Percentiles rank a stretch among this genome's conserved stretches.
phyloP scores from a whole-genome alignment of 2,329 filamentous ascomycete species.

The Sporothrix phasma region DNA sequence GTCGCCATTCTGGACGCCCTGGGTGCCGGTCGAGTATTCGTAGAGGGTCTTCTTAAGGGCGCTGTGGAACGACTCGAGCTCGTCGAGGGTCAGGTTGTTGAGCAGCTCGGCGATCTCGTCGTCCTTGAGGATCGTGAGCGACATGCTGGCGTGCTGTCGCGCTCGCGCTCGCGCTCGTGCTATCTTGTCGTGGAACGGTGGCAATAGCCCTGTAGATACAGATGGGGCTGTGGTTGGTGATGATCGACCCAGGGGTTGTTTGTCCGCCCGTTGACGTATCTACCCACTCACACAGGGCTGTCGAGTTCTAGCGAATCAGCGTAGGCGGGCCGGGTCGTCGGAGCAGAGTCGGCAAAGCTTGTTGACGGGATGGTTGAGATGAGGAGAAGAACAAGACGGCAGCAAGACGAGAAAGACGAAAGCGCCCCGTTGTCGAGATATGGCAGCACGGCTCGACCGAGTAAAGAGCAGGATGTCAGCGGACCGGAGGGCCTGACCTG shows the following conservation, averaged over 20 bases:
- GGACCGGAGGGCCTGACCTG: neutral
- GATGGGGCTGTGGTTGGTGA: neutral
- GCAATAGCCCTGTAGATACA: neutral
- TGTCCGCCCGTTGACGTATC: neutral
- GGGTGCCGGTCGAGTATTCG: conserved; percentile 50
- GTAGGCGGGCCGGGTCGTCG: too few species aligned
- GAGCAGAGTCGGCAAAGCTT: neutral
- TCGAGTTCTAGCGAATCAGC: neutral
- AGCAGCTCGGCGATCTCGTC: conserved; percentile 45
- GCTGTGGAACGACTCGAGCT: conserved; percentile 43
- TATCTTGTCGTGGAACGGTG: conserved; percentile 1
- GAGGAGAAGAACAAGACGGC: neutral
- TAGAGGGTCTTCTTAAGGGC: conserved; percentile 44
- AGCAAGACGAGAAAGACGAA: too few species aligned
- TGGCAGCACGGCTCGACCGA: neutral
- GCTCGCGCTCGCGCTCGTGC: neutral
- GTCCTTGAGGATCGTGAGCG: conserved; percentile 49
- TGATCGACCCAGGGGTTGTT: neutral
- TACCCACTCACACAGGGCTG: neutral
- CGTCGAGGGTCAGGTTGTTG: conserved; percentile 41
- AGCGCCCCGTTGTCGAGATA: too few species aligned
- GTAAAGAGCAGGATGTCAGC: neutral
- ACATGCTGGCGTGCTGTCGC: conserved; percentile 30
- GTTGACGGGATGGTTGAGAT: neutral
- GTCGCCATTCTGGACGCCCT: conserved; percentile 32